These are phyloP conservation scores for Fusarium burgessii DNA, from an alignment of 2,329 filamentous ascomycete genomes.

Conservation along the genomic window DNA sequence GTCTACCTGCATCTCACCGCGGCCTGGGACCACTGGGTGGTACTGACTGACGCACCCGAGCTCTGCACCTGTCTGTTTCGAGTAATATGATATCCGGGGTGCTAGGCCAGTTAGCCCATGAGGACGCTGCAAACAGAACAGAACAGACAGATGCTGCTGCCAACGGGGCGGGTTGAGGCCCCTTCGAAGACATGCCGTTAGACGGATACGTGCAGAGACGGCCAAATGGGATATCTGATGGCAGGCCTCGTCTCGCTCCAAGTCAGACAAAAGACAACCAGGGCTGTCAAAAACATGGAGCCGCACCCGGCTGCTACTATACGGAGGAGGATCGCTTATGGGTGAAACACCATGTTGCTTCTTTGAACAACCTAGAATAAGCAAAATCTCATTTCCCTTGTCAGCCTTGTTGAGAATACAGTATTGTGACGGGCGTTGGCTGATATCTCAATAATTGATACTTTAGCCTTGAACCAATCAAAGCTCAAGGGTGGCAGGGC, in stretches of 20 bases:
- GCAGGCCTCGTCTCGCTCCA: constrained; percentile 35
- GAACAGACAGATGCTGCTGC: constrained; percentile 16
- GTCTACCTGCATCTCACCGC: constrained; percentile 37
- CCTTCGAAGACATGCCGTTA: constrained; percentile 35
- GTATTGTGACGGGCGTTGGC: background rate
- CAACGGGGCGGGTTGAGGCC: constrained; percentile 42
- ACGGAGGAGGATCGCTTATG: constrained; percentile 11
- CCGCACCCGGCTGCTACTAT: background rate
- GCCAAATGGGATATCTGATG: constrained; percentile 35
- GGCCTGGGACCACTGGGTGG: constrained; percentile 38
- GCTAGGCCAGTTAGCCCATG: constrained; percentile 26
- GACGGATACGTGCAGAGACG: constrained; percentile 38
- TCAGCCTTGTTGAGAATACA: constrained; percentile 31
- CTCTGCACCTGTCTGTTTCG: constrained; percentile 44
- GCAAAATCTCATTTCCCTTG: constrained; percentile 26
- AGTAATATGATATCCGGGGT: constrained; percentile 39
- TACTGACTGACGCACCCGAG: constrained; percentile 36
- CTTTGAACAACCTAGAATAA: constrained; percentile 20
- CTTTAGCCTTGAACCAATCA: constrained; percentile 26
- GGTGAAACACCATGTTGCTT: constrained; percentile 32
- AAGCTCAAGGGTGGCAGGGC: constrained; percentile 23
- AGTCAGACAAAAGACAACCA: constrained; percentile 26
- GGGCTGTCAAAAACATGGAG: background rate
- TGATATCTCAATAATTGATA: constrained; percentile 29
- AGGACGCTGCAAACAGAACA: constrained; percentile 20